Percentiles rank a stretch among this genome's conserved stretches.
phyloP scores from a whole-genome alignment of 1,139 yeast genomes.

The Yamadazyma songkhlaensis region DNA sequence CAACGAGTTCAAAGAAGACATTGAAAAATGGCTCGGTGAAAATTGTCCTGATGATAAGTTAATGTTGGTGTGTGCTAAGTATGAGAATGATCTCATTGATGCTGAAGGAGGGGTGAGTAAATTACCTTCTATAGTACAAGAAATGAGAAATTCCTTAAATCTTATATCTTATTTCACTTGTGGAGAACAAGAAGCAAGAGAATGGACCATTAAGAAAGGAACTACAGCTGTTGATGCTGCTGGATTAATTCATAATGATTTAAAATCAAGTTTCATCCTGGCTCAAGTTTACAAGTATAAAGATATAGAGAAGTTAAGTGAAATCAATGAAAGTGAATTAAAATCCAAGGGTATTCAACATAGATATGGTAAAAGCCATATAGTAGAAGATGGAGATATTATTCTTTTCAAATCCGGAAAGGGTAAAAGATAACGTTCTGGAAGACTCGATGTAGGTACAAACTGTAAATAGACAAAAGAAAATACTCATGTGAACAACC shows the following conservation, averaged over 20 bases:
- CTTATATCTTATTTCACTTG: constrained; percentile 88
- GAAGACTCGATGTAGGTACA: too few species aligned
- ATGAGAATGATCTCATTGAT: constrained; percentile 43
- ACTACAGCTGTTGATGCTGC: constrained; percentile 91
- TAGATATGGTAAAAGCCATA: constrained; percentile 68
- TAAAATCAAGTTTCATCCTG: constrained; percentile 77
- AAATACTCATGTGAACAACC: too few species aligned
- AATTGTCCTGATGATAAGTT: constrained; percentile 56
- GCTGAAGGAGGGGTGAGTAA: constrained; percentile 28
- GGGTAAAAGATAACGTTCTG: constrained; percentile 21
- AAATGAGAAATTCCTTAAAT: constrained; percentile 66
- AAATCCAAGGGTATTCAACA: constrained; percentile 50
- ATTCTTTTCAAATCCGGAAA: constrained; percentile 56
- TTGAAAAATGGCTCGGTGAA: constrained; percentile 51
- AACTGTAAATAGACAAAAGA: too few species aligned
- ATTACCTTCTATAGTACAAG: constrained; percentile 43
- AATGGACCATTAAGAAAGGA: constrained; percentile 84
- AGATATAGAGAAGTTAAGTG: constrained; percentile 46
- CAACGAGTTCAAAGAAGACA: constrained; percentile 45
- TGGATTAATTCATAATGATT: constrained; percentile 87
- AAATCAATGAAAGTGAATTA: constrained; percentile 41
- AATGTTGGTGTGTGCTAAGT: constrained; percentile 57
- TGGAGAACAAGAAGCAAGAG: constrained; percentile 86
- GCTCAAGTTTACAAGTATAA: constrained; percentile 86
- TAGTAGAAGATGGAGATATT: constrained; percentile 77